A percentile compares a stretch with the other conserved stretches of the same genome.
phyloP scores from a whole-genome alignment of 768 basidiomycete genomes.

The Trametes meyenii region DNA sequence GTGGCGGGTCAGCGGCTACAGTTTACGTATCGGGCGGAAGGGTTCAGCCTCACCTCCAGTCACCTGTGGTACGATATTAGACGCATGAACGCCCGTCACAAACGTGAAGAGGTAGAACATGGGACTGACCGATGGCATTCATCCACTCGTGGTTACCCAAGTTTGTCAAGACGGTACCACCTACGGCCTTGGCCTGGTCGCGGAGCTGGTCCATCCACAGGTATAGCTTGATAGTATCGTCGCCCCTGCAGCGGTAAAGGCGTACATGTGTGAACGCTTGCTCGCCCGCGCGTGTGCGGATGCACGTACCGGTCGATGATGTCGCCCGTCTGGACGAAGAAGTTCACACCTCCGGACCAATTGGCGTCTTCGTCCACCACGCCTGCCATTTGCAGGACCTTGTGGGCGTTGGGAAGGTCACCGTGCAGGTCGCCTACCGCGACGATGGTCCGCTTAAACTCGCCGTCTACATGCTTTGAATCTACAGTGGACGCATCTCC shows the following conservation, averaged over 20 bases:
- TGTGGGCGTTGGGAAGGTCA: constrained; percentile 76
- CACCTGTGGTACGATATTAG: constrained; percentile 47
- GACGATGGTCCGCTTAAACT: constrained; percentile 56
- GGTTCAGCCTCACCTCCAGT: constrained; percentile 66
- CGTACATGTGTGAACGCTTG: neutral
- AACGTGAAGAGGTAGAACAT: neutral
- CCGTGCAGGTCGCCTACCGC: constrained; percentile 95
- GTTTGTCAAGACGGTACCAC: constrained; percentile 75
- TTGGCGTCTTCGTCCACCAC: constrained; percentile 72
- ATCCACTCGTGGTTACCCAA: constrained; percentile 98
- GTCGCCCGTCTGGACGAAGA: constrained; percentile 94
- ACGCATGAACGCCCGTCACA: neutral
- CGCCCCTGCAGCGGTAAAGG: constrained; percentile 55
- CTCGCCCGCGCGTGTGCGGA: no score
- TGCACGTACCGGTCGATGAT: constrained; percentile 81
- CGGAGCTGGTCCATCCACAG: constrained; percentile 83
- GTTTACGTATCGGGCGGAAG: neutral
- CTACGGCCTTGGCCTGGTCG: constrained; percentile 64
- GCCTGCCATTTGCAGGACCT: constrained; percentile 77
- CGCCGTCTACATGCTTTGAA: neutral
- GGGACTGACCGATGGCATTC: constrained; percentile 73
- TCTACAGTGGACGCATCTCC: neutral
- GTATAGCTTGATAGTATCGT: constrained; percentile 88
- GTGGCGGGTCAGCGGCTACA: neutral
- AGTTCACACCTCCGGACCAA: constrained; percentile 84